Base-by-base conservation (phyloP, 2,329 filamentous ascomycete species). In the Monilinia fructigena region DNA sequence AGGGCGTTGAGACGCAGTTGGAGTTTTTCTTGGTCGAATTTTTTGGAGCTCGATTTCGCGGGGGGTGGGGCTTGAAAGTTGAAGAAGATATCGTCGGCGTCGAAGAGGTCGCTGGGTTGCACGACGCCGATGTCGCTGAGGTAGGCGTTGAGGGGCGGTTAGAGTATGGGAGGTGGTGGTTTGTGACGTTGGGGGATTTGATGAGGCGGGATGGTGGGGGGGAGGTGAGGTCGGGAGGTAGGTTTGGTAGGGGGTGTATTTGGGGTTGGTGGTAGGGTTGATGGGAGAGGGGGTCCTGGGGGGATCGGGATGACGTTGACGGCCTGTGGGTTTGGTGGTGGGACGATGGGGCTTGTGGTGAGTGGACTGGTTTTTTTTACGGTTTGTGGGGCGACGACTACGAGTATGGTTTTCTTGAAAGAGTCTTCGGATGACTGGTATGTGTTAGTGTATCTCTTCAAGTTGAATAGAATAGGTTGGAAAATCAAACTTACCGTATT, bases 121-220 rank as follows among this genome's bases (percentile, higher is more conserved):
- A 52, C 47, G 35, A 14, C 28, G n/a, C 45, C 58, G 1, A 50
- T 31, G 2, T 61, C 58, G 5, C 45, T n/a, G 14, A 61, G 45
- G 8, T 11, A 40, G 20, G 26, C 18, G 10, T 38, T n/a, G 1
- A n/a, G 23, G 14, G 7, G 7, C 58, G 58, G 10, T 26, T 31
- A 2, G 14, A 20, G 47, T 61, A 61, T 4, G 58, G 45, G 26
- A 61, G 28, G 10, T 28, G 35, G 4, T 31, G 58, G 31, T 61
- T 31, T n/a, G 50, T 50, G 5, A 50, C 45, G 4, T 31, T 45
- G 4, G 58, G 58, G 1, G 58, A 61, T 12, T 50, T 50, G 31
- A 61, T 38, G 20, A 61, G 58, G 28, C 50, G 50, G 45, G 58
- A 61, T 7, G 58, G 58, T 5, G 58, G 58, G 38, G 58, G 58